These are phyloP conservation scores for Wickerhamiella galacta DNA, from an alignment of 805 yeast genomes.

Conservation along the genomic window DNA sequence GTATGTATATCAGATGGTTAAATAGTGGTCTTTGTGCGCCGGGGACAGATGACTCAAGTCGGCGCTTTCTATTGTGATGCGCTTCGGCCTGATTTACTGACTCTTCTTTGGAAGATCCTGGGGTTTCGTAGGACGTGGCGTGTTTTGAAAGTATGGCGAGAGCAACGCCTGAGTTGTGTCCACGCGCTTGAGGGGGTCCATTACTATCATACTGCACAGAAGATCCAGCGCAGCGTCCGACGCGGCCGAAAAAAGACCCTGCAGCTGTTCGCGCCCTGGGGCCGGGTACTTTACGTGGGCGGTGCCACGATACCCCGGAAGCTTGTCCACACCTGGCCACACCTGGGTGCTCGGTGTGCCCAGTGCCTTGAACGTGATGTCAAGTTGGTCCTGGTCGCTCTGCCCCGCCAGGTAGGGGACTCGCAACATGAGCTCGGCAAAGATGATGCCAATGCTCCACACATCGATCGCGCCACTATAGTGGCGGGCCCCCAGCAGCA, in stretches of 20 bases:
- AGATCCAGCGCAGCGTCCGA: slow-evolving; percentile 68
- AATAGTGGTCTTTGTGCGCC: background rate
- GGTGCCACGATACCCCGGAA: slow-evolving; percentile 43
- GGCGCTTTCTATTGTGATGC: background rate
- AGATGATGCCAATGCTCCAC: slow-evolving; percentile 94
- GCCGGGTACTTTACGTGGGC: slow-evolving; percentile 46
- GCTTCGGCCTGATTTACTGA: background rate
- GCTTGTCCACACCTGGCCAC: slow-evolving; percentile 78
- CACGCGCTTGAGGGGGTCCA: slow-evolving; percentile 67
- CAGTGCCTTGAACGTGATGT: slow-evolving; percentile 83
- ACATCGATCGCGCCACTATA: slow-evolving; percentile 81
- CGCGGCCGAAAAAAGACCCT: slow-evolving; percentile 79
- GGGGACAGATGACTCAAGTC: background rate
- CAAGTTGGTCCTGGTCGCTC: slow-evolving; percentile 77
- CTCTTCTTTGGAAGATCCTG: slow-evolving; percentile 36
- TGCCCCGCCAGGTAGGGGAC: slow-evolving; percentile 90
- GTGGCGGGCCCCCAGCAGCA: slow-evolving; percentile 73
- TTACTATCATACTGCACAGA: slow-evolving; percentile 49
- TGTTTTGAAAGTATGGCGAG: slow-evolving; percentile 52
- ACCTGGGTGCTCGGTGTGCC: slow-evolving; percentile 88
- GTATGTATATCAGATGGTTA: slow-evolving; percentile 31
- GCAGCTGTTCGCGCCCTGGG: slow-evolving; percentile 63
- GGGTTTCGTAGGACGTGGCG: slow-evolving; percentile 59
- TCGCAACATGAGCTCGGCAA: slow-evolving; percentile 90
- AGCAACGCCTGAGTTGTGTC: slow-evolving; percentile 45